Conservation (phyloP, 75 land plant genomes). For the Chamaecyparis obtusa region DNA sequence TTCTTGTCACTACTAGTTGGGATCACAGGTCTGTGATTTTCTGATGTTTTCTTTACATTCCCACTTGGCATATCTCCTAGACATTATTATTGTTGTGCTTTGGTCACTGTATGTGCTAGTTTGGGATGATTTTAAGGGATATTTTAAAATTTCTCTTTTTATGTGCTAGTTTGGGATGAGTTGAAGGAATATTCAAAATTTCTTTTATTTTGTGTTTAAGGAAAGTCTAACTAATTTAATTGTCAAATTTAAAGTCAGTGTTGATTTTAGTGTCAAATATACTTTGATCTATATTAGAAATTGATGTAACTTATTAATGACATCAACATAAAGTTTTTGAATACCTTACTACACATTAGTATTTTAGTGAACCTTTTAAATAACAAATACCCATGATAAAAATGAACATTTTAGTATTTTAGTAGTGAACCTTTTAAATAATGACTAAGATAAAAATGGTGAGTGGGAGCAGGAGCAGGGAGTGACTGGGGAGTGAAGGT, state of each 20-base stretch:
- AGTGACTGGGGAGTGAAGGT: too few relatives aligned
- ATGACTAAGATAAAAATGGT: too few relatives aligned
- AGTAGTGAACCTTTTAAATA: too few relatives aligned
- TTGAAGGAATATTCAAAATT: too few relatives aligned
- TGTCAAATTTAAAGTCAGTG: neutral
- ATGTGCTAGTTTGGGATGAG: too few relatives aligned
- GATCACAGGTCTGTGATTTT: conserved; percentile 68
- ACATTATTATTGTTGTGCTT: neutral
- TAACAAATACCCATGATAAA: neutral
- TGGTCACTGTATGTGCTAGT: neutral
- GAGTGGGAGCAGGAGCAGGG: too few relatives aligned
- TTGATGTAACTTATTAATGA: neutral
- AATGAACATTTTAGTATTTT: too few relatives aligned
- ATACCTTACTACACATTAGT: neutral
- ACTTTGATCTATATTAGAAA: neutral
- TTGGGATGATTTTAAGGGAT: too few relatives aligned
- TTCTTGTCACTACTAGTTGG: conserved; percentile 97
- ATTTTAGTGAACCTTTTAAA: neutral
- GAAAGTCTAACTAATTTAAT: neutral
- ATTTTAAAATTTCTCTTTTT: neutral
- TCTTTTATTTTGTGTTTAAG: neutral
- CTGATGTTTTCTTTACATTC: neutral
- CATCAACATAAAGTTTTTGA: neutral
- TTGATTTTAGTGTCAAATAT: neutral
- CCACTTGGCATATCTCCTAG: neutral